Base-by-base conservation (phyloP, 116 monocot species). In the Zostera marina region DNA sequence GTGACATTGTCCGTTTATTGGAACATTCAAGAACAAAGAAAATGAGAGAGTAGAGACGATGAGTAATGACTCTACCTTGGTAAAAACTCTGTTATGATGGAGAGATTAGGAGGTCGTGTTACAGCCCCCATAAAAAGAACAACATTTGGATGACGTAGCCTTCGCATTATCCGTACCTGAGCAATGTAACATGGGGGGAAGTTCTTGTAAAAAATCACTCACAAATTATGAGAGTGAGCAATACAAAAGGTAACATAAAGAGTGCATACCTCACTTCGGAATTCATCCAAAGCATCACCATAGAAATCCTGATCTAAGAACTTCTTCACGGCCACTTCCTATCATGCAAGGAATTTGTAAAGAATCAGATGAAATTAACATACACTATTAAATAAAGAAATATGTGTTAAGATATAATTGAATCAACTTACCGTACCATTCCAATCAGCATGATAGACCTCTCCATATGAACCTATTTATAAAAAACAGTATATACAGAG, bases 281-380 rank as follows among this genome's bases (percentile, higher is more conserved):
- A 99, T 56, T 99, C 98, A 66, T 90, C 98, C 76, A 99, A 66
- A 77, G 98, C 91, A 71, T 79, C 98, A 9, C 87, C 98, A 63
- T 82, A 90, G 64, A 91, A 99, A 24, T 99, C 98, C 66, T 99
- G 98, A 61, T 99, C 91, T 40, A 99, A 72, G 56, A 99, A 99
- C 49, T 99, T 99, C 79, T 99, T 99, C 5, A 99, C 98, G 41
- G 98, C 98, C 52, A 99, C 98, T 77, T 99, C 98, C 98, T 99
- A 79, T 58, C 65, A 72, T 62, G 41, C 26, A 70, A 63, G 54
- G 14, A 26, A 56, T 56, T 38, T 56, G 38, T 38, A 56, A 56
- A 5, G 4, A 32, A 32, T 32, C 32, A 32, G 32, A 32, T 32
- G 32, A 32, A 32, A 32, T 32, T 32, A 32, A 32, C 32, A 32